Evolutionary conservation across 345 rosid genomes (phyloP).

Genomic region (Brassica incana): DNA sequence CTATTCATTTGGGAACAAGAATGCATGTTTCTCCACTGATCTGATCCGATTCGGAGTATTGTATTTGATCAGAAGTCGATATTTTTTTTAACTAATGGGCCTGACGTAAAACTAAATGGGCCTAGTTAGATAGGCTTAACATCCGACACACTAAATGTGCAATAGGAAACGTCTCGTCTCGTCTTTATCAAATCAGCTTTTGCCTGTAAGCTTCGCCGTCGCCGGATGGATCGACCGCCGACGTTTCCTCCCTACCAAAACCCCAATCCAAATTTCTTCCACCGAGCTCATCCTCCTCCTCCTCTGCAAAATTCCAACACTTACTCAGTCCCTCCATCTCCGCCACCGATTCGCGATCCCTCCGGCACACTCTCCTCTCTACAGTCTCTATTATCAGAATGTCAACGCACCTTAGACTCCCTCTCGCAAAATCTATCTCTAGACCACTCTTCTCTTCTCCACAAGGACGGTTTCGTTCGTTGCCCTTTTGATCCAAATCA

Average conservation of each 20-base stretch:
- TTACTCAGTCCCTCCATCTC: slow-evolving; percentile 24
- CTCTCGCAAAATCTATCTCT: slow-evolving; percentile 40
- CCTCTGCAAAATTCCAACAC: slow-evolving; percentile 24
- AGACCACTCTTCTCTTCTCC: slow-evolving; percentile 35
- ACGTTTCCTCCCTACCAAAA: slow-evolving; percentile 25
- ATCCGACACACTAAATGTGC: background rate
- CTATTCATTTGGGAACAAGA: too few relatives aligned
- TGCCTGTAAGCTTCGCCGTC: slow-evolving; percentile 15
- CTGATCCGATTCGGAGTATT: too few relatives aligned
- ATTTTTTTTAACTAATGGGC: too few relatives aligned
- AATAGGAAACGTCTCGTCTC: background rate
- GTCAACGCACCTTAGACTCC: slow-evolving; percentile 43
- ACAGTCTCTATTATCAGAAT: slow-evolving; percentile 43
- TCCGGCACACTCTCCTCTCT: slow-evolving; percentile 50
- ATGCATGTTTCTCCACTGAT: too few relatives aligned
- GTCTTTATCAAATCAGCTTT: too few relatives aligned
- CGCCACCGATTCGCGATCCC: slow-evolving; percentile 40
- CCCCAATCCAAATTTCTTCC: slow-evolving; percentile 34
- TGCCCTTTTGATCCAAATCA: slow-evolving; percentile 67
- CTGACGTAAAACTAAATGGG: too few relatives aligned
- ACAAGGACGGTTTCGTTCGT: slow-evolving; percentile 38
- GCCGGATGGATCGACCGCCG: slow-evolving; percentile 41
- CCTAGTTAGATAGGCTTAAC: background rate
- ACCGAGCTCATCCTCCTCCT: too few relatives aligned
- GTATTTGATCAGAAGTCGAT: too few relatives aligned